Base-by-base conservation (phyloP, 2,329 filamentous ascomycete species). In the Penicillium sp. region DNA sequence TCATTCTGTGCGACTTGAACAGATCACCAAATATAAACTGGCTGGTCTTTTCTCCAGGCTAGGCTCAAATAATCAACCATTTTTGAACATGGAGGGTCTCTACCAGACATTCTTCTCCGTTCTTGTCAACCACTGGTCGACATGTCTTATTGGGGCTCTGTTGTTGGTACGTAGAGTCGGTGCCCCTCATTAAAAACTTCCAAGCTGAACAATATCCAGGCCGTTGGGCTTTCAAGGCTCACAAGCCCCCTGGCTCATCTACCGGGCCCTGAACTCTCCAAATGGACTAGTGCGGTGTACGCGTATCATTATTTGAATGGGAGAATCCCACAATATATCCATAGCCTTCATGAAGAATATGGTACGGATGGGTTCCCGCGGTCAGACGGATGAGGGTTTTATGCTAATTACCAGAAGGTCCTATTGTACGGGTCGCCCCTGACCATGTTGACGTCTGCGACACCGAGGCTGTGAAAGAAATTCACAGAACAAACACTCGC, bases 381-480 rank as follows among this genome's bases (percentile, higher is more conserved):
- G 18, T 14, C 14, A 14, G 32, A 8, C 7, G 4, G 38, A 42
- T 10, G 22, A 4, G 18, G 16, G 34, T 9, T 27, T 57, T 45
- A 41, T 40, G 38, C 14, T 47, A 8, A 44, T 22, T 18, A 11
- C 39, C 11, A 13, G 21, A 14, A 71, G 67, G 69, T 14, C 65
- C 69, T 1, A 55, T 73, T n/a, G 72, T 74, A 13, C 67, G 69
- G 14, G 55, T 68, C 13, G 52, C 55, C 36, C 67, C 68, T 0
- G 49, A 59, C 5, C 64, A 66, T 39, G 56, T 72, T 40, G 65
- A 66, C n/a, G 67, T 82, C 66, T 51, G 75, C 72, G 67, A 81
- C 39, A 44, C 65, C 4, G 31, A 53, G n/a, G 64, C 66, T 1
- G 67, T 58, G 5, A 68, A 65, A 38, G 64, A 70, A 48, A 72